Evolutionary conservation across 352 stramenopile species (phyloP), one percentile per base, ranked within the genome.

Genomic region (Plasmopara viticola): DNA sequence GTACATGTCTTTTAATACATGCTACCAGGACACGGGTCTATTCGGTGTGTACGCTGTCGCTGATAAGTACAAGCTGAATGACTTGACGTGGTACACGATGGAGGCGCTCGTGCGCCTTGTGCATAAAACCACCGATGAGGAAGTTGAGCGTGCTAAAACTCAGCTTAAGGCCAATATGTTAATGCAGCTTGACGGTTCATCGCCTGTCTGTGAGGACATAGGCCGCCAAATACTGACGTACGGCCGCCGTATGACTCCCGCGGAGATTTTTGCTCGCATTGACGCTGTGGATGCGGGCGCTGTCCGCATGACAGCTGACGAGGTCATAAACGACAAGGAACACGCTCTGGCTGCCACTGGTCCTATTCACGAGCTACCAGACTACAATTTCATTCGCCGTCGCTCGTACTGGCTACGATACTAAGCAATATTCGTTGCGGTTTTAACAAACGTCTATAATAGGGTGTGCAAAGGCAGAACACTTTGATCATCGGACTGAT

Each of bases 331-430:
- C 73, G 96, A 99, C 74, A 95, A 99, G 84, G 97, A 99, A 67
- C 95, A 99, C 84, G 96, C 97, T 31, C 78, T 99, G 41, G 95
- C 97, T 34, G 97, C 96, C 45, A 89, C 98, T 17, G 97, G 97
- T 44, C 95, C 96, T 55, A 97, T 99, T 64, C 86, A 99, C 76
- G 96, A 99, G 70, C 79, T 99, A 68, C 96, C 97, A 38, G 96
- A 99, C 75, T 99, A 99, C 91, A 98, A 98, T 75, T 99, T 97
- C 79, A 98, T 99, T 78, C 91, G 97, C 76, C 87, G 95, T 73
- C 89, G 97, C 68, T 98, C 96, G 51, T 99, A 98, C 94, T 99
- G 96, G 95, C 73, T 98, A 67, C 83, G 84, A 73, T 92, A 91
- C 84, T 96, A 89, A 79, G 60, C 53, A 18, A 17, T 17, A 4